Evolutionary conservation across 2,329 filamentous ascomycete species (phyloP).

Genomic region (Aspergillus versicolor): DNA sequence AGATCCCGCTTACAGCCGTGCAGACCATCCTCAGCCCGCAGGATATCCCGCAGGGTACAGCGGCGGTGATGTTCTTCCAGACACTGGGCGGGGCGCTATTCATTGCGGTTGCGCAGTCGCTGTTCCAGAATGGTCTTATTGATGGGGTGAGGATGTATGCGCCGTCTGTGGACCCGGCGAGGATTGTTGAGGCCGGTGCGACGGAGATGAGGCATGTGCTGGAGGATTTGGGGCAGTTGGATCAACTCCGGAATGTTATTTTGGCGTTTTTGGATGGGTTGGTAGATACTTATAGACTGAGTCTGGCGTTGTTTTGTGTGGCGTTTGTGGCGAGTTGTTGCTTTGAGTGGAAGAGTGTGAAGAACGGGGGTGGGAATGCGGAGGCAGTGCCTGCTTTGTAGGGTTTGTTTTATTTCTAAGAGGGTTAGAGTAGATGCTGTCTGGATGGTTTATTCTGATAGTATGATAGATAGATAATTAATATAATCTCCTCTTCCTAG

Average conservation of each 20-base stretch:
- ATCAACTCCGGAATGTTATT: constrained; percentile 2
- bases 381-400: constrained; percentile 7
- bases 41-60: constrained; percentile 36
- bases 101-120: constrained; percentile 51
- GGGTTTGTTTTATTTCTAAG: not conserved
- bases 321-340: constrained; percentile 2
- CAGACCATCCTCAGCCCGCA: constrained; percentile 34
- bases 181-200: constrained; percentile 3
- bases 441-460: no score
- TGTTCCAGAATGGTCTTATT: constrained; percentile 53
- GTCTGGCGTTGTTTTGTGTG: constrained; percentile 5
- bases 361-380: constrained; percentile 4
- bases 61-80: constrained; percentile 38
- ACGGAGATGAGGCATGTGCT: constrained; percentile 7
- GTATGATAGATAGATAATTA: no score
- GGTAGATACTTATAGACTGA: constrained; percentile 3
- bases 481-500: no score
- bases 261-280: constrained; percentile 5
- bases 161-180: not conserved
- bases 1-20: constrained; percentile 36
- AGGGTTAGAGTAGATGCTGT: no score
- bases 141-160: constrained; percentile 19
- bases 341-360: constrained; percentile 16
- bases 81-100: constrained; percentile 48
- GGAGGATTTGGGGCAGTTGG: not conserved